Evolutionary conservation across 257 asterid genomes (phyloP), one percentile per base, ranked within the genome.

Genomic region (Solanum tarapatanum): DNA sequence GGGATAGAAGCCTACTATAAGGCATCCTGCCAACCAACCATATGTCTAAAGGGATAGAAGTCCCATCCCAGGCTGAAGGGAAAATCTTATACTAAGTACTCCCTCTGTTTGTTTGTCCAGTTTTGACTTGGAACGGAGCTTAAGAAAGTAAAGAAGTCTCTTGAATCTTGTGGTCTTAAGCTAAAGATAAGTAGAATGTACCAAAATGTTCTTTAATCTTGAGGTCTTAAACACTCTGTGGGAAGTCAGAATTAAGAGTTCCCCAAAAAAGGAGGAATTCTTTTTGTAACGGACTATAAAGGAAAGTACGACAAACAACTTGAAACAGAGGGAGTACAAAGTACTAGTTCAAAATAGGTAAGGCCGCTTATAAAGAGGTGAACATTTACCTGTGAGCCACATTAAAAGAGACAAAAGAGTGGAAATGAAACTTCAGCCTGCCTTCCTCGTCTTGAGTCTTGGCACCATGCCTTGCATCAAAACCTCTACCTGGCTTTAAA

Each of bases 401-500:
- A 87, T 90, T 96, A 91, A 94, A 97, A 72, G 99, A 97, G 85
- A 96, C 99, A 43, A 97, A 97, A 75, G 99, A 92, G 86, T 97
- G 99, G 90, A 97, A 97, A 90, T 97, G 96, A 87, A 92, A 97
- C 91, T 93, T 96, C 51, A 97, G 98, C 88, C 99, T 90, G 91
- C 99, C 99, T 89, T 95, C 94, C 7, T 88, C 90, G 89, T 97
- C 99, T 88, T 93, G 97, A 16, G 94, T 93, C 92, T 94, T 96
- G 64, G 99, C 99, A 84, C 99, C 99, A 89, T 96, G 99, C 51
- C 95, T 93, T 80, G 98, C 97, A 88, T 97, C 99, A 87, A 94
- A 92, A 83, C 99, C 99, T 90, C 93, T 93, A 37, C 98, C 99
- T 5, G 94, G 93, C 94, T 98, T 89, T 87, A 97, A 92, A 8